Conservation (phyloP, 306 rosid genomes). For the Mucuna pruriens region DNA sequence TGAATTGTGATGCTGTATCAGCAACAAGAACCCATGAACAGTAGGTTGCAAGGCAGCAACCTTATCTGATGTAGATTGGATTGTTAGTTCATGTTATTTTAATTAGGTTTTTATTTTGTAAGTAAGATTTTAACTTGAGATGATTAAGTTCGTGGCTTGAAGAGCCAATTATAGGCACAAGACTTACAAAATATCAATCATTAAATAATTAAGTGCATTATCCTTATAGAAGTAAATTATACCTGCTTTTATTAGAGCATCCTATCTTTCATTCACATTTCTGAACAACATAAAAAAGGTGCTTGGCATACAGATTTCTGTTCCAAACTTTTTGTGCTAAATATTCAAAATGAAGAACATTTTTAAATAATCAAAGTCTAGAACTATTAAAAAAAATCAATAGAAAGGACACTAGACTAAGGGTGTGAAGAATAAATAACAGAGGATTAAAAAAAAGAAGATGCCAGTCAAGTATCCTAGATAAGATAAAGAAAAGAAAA, state of each 20-base stretch:
- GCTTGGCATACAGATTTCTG: neutral
- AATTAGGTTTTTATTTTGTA: neutral
- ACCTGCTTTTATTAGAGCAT: neutral
- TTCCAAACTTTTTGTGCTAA: neutral
- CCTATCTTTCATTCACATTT: constrained; percentile 12
- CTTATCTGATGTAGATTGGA: neutral
- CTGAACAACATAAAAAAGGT: neutral
- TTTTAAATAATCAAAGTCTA: neutral
- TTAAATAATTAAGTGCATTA: neutral
- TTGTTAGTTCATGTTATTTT: neutral
- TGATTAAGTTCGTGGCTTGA: neutral
- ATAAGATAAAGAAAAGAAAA: constrained; percentile 2
- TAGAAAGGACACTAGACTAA: neutral
- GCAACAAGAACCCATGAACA: neutral
- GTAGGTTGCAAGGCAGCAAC: neutral
- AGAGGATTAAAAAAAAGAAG: neutral
- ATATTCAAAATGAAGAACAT: neutral
- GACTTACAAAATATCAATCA: neutral
- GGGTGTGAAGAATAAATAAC: neutral
- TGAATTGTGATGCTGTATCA: neutral
- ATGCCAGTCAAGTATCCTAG: neutral
- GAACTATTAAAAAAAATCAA: neutral
- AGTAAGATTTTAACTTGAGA: neutral
- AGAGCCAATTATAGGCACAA: neutral
- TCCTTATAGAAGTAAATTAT: neutral